Percentiles rank a stretch among this genome's conserved stretches.
These are phyloP conservation scores for Zygosaccharomyces sapae DNA, from an alignment of 1,139 yeast genomes.

Conservation along the genomic window DNA sequence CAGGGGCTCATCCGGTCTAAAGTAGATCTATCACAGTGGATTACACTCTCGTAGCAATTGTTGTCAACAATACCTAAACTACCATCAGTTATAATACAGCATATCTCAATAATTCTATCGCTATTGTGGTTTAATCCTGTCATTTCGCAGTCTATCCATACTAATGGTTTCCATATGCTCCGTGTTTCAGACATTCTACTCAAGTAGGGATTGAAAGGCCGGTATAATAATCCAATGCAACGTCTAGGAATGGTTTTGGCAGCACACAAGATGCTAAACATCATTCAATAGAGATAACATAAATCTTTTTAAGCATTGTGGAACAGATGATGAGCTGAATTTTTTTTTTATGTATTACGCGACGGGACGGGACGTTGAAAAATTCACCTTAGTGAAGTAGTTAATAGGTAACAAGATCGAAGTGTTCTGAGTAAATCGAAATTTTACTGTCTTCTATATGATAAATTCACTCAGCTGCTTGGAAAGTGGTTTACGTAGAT, in stretches of 20 bases:
- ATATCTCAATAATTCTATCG: conserved; percentile 82
- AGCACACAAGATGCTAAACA: background rate
- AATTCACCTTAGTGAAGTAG: background rate
- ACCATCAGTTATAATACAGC: conserved; percentile 86
- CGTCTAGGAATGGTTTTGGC: background rate
- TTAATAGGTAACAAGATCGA: background rate
- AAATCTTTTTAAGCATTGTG: background rate
- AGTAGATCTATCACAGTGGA: conserved; percentile 62
- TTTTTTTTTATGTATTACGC: background rate
- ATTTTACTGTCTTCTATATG: background rate
- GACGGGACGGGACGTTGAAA: background rate
- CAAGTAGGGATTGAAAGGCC: conserved; percentile 3
- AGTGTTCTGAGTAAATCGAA: background rate
- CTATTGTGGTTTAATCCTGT: conserved; percentile 77
- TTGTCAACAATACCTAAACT: conserved; percentile 60
- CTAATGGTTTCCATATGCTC: conserved; percentile 41
- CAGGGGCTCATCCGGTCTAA: conserved; percentile 78
- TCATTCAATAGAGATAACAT: background rate
- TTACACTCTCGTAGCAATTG: conserved; percentile 62
- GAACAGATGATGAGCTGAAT: background rate
- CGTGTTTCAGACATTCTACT: conserved; percentile 1
- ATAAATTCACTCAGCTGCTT: background rate
- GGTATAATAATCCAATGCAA: background rate
- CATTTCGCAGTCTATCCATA: conserved; percentile 93
- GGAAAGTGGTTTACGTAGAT: background rate